These are phyloP conservation scores for Agrocybe pediades DNA, from an alignment of 768 basidiomycete genomes.

Conservation along the genomic window DNA sequence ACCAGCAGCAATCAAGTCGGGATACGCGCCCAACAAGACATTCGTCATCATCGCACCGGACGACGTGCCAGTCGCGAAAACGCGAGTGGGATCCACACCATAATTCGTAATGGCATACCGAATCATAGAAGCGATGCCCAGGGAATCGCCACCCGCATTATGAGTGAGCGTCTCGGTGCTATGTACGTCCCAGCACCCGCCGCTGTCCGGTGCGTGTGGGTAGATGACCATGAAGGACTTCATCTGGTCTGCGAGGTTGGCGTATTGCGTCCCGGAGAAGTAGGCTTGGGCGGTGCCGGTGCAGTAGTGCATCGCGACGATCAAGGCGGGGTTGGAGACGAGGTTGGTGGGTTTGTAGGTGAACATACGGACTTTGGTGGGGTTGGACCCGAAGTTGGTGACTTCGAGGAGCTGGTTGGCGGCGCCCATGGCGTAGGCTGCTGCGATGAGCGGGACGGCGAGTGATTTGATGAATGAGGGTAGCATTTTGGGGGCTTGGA, in stretches of 20 bases:
- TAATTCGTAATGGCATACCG: constrained; percentile 50
- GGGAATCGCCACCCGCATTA: constrained; percentile 56
- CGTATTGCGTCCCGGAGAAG: constrained; percentile 50
- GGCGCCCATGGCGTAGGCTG: constrained; percentile 25
- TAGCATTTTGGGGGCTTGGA: constrained; percentile 12
- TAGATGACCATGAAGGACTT: constrained; percentile 53
- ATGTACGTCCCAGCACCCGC: constrained; percentile 57
- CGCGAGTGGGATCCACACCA: constrained; percentile 45
- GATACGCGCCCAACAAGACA: constrained; percentile 54
- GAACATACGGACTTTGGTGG: constrained; percentile 52
- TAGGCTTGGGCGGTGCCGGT: constrained; percentile 51
- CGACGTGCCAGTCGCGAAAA: constrained; percentile 52
- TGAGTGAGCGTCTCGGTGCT: constrained; percentile 53
- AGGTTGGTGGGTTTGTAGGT: constrained; percentile 43
- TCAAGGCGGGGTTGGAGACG: constrained; percentile 40
- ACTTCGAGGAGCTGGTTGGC: constrained; percentile 38
- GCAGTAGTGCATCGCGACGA: constrained; percentile 58
- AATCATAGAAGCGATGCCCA: constrained; percentile 48
- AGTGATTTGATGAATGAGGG: constrained; percentile 19
- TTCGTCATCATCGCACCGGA: constrained; percentile 67
- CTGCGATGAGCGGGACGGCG: constrained; percentile 14
- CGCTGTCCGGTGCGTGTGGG: constrained; percentile 41
- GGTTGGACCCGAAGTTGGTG: constrained; percentile 52
- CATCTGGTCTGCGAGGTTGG: constrained; percentile 46
- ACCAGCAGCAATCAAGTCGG: constrained; percentile 53